These are phyloP conservation scores for Penicillium decumbens DNA, from an alignment of 2,329 filamentous ascomycete species.

Conservation along the genomic window DNA sequence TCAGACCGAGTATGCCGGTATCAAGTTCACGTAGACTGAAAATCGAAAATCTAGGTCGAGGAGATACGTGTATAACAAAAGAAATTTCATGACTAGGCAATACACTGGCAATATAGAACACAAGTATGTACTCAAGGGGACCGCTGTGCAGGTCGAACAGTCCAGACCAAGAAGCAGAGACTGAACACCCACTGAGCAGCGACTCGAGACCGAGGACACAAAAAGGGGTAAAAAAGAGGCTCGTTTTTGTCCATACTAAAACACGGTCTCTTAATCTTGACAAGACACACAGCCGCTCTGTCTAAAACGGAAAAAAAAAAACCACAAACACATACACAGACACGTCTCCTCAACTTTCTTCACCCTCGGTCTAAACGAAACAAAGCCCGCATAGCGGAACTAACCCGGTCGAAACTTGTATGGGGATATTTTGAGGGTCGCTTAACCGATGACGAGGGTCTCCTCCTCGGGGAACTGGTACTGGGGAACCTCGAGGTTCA, in stretches of 20 bases:
- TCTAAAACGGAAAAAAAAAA: conserved; percentile 28
- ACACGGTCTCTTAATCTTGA: conserved; percentile 38
- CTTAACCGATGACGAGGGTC: conserved; percentile 88
- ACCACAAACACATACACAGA: conserved; percentile 25
- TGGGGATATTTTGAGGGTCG: conserved; percentile 8
- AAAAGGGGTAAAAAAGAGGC: conserved; percentile 26
- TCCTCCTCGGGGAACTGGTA: conserved; percentile 92
- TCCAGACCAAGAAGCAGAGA: conserved; percentile 2
- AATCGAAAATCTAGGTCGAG: background rate
- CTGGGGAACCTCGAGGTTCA: conserved; percentile 91
- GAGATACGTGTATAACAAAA: conserved; percentile 18
- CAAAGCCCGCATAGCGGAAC: conserved; percentile 3
- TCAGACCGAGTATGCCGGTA: background rate
- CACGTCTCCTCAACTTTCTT: conserved; percentile 11
- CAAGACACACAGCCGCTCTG: conserved; percentile 32
- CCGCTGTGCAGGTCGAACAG: conserved; percentile 9
- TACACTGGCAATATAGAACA: conserved; percentile 26
- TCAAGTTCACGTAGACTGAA: background rate
- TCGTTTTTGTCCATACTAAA: conserved; percentile 39
- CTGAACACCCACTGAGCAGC: conserved; percentile 5
- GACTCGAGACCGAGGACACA: conserved; percentile 20
- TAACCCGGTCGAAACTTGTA: conserved; percentile 8
- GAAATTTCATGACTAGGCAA: conserved; percentile 31
- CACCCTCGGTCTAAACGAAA: conserved; percentile 19
- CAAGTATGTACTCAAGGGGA: conserved; percentile 27